Evolutionary conservation across 202 grass and related monocot species (phyloP), one percentile per base, ranked within the genome.

Genomic region (Panicum virgatum): DNA sequence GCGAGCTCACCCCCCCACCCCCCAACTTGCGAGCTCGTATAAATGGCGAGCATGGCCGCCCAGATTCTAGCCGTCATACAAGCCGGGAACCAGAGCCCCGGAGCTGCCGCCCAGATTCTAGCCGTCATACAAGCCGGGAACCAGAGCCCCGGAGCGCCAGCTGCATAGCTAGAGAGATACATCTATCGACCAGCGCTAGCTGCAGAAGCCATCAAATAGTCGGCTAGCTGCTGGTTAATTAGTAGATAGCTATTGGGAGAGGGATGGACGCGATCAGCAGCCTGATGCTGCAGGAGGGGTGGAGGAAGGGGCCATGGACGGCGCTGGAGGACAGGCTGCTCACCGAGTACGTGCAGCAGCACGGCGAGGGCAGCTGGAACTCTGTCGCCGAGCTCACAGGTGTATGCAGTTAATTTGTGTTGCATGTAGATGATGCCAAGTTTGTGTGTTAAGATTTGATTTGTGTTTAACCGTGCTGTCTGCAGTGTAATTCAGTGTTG

Each of bases 311-410:
- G 0, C 87, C 89, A 1, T 94, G 92, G 92, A 88, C 87, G 45
- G 85, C 84, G 13, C 70, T 92, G 80, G 92, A 94, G 61, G 92
- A 94, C 80, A 71, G 74, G 82, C 75, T 92, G 53, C 92, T 94
- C 15, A 86, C 78, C 6, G 84, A 90, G 23, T 87, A 94, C 66
- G 89, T 94, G 82, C 86, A 88, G 79, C 87, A 90, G 64, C 89
- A 94, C 26, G 92, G 89, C 66, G 92, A 92, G 36, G 92, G 92
- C 37, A 79, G 90, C 82, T 92, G 92, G 92, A 94, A 92, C 87
- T 92, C 89, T 3, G 92, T 94, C 15, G 88, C 92, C 25, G 86
- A 94, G 65, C 15, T 92, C 60, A 92, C 92, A 39, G 92, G 91
- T 89, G 32, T 3, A 3, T 14, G 14, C 15, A 16, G 15, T 50